phyloP scores from a whole-genome alignment of 2,329 filamentous ascomycete species.

The Aspergillus latus region DNA sequence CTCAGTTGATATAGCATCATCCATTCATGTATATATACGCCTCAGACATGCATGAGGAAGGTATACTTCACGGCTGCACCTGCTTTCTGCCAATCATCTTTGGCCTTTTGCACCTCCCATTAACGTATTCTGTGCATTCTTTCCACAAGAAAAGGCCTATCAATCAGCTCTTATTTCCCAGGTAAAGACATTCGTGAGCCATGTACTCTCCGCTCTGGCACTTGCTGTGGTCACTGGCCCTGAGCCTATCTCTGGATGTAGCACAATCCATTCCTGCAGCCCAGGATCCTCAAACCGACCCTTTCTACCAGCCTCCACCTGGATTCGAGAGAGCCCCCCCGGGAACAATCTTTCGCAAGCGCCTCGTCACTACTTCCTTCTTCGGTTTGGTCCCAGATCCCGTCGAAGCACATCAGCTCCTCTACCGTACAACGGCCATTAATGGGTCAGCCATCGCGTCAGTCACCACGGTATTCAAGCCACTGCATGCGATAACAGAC shows the following conservation, averaged over 20 bases:
- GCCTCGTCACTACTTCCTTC: neutral
- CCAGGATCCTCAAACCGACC: conserved; percentile 7
- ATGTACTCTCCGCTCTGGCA: neutral
- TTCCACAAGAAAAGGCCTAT: too few species aligned
- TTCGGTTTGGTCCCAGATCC: conserved; percentile 21
- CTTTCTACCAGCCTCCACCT: conserved; percentile 8
- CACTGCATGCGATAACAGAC: conserved; percentile 25
- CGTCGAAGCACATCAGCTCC: conserved; percentile 36
- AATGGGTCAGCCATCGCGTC: conserved; percentile 40
- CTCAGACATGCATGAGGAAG: too few species aligned
- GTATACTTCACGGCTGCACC: too few species aligned
- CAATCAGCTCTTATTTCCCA: too few species aligned
- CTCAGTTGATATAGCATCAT: too few species aligned
- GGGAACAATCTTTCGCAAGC: conserved; percentile 5
- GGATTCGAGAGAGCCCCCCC: neutral
- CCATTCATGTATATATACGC: too few species aligned
- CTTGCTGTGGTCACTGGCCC: neutral
- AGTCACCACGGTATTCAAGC: conserved; percentile 44
- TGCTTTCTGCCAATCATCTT: too few species aligned
- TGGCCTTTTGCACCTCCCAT: too few species aligned
- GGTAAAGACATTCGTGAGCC: too few species aligned
- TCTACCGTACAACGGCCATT: conserved; percentile 45
- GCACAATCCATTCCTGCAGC: neutral
- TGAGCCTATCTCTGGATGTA: neutral
- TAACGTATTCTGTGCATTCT: too few species aligned